Evolutionary conservation across 176 grass and related monocot species (phyloP), one percentile per base, ranked within the genome.

Genomic region (Avena atlantica): DNA sequence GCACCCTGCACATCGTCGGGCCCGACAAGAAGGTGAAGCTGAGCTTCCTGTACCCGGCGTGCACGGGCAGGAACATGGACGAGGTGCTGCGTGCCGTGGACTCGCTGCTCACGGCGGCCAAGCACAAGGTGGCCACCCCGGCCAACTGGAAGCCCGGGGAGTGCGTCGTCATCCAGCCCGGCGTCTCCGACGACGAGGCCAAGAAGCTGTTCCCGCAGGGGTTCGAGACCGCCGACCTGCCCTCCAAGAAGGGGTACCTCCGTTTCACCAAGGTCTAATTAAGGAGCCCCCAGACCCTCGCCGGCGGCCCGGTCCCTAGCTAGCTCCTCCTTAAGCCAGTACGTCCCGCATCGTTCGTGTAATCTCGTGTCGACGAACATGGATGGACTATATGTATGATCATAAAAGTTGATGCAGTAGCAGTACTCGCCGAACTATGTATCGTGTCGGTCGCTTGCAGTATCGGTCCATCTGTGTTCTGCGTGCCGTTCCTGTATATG

Each of bases 241-340:
- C 96, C 0, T 96, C 93, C 49, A 82, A 87, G 81, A 98, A 94
- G 87, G 51, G 76, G 0, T 98, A 95, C 93, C 92, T 95, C 55
- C 96, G 96, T 58, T 98, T 95, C 92, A 93, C 93, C 69, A 79
- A 89, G 36, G 93, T 91, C 76, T 95, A n/a, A n/a, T n/a, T n/a
- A 91, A 91, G 78, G 15, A 16, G 73, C 8, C 8, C 27, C 14
- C 40, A 2, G 64, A 2, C 11, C 27, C 16, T 34, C 0, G 25
- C 23, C 61, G 12, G n/a, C 40, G 1, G 40, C 37, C 37, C 37
- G 37, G 37, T 42, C 37, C 37, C 37, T 42, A 42, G 5, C 37
- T 42, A 42, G 37, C 1, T 7, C 37, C 37, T 40, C 37, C 6
- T 6, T 6, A 42, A 42, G 37, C 37, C 37, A 7, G 37, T 42